A percentile compares a stretch with the other conserved stretches of the same genome.
Evolutionary conservation across 805 yeast species (phyloP).

Genomic region (Teunomyces atbi): DNA sequence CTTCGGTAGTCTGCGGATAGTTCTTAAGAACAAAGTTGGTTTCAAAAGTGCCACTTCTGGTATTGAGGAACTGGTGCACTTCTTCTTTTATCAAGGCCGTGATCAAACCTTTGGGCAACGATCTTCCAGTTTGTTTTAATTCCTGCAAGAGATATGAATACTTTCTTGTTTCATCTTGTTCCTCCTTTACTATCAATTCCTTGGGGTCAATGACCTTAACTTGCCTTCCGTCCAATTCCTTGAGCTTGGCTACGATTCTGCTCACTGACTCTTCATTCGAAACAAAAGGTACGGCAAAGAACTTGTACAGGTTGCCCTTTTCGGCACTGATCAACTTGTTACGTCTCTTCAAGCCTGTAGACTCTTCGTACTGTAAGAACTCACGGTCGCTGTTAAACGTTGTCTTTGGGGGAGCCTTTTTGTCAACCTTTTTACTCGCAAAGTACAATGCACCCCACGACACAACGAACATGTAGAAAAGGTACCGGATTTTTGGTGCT

Average conservation of each 20-base stretch:
- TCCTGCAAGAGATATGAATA: slow-evolving; percentile 56
- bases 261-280: slow-evolving; percentile 16
- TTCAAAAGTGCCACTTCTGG: slow-evolving; percentile 37
- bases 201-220: slow-evolving; percentile 51
- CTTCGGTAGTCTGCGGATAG: slow-evolving; percentile 62
- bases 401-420: slow-evolving; percentile 30
- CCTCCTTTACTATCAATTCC: slow-evolving; percentile 46
- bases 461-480: slow-evolving; percentile 33
- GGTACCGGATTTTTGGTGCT: slow-evolving; percentile 34
- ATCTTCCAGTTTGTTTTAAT: slow-evolving; percentile 23
- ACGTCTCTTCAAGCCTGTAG: slow-evolving; percentile 52
- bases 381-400: slow-evolving; percentile 47
- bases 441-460: slow-evolving; percentile 32
- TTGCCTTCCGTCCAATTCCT: slow-evolving; percentile 11
- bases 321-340: slow-evolving; percentile 40
- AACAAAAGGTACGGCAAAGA: slow-evolving; percentile 39
- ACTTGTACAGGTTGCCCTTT: slow-evolving; percentile 37
- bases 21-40: slow-evolving; percentile 52
- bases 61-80: slow-evolving; percentile 32
- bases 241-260: slow-evolving; percentile 16
- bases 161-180: slow-evolving; percentile 40
- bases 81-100: slow-evolving; percentile 49
- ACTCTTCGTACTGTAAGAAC: slow-evolving; percentile 46
- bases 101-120: slow-evolving; percentile 45
- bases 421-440: slow-evolving; percentile 29